These are phyloP conservation scores for Aspergillus pseudotamarii DNA, from an alignment of 2,329 filamentous ascomycete species.

Conservation along the genomic window DNA sequence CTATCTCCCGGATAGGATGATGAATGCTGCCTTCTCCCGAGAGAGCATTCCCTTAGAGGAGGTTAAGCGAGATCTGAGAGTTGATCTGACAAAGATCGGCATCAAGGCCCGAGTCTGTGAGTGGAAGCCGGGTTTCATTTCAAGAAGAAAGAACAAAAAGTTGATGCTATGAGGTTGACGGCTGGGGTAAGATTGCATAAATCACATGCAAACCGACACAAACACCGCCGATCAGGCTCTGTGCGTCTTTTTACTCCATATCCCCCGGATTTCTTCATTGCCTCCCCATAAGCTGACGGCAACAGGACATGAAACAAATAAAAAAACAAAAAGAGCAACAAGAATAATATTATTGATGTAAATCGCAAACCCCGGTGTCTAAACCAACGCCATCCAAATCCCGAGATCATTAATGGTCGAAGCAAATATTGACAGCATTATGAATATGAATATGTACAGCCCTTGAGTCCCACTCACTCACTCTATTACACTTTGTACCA, in stretches of 20 bases:
- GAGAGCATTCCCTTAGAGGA: not conserved
- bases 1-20: not conserved
- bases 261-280: conserved; percentile 1
- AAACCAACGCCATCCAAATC: conserved; percentile 7
- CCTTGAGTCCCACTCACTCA: not conserved
- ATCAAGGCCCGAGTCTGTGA: not conserved
- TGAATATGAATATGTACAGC: conserved; percentile 7
- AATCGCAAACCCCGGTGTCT: not conserved
- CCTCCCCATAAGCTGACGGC: not conserved
- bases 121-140: not conserved
- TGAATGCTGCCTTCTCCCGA: not conserved
- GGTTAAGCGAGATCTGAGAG: not conserved
- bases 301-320: not conserved
- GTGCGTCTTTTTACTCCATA: not conserved
- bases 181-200: not conserved
- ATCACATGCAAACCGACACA: not conserved
- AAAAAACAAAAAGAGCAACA: not conserved
- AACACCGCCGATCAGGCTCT: not conserved
- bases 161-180: not conserved
- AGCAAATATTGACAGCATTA: not conserved
- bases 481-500: conserved; percentile 7
- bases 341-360: not conserved
- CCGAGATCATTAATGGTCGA: conserved; percentile 1
- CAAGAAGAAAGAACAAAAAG: too few species aligned
- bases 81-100: not conserved